phyloP scores from a whole-genome alignment of 768 basidiomycete genomes.

The Suillus lakei region DNA sequence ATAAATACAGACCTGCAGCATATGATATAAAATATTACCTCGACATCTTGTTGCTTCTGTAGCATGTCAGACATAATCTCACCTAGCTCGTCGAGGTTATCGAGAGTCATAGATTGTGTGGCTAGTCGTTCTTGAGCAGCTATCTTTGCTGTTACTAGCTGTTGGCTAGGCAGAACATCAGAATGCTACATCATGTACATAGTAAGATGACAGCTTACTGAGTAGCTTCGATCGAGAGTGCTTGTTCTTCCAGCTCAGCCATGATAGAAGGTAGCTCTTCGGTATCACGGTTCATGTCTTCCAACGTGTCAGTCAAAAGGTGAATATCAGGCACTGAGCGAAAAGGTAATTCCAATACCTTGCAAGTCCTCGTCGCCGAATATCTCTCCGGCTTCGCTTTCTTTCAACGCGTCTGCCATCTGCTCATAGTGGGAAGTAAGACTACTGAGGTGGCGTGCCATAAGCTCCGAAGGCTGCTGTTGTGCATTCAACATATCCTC shows the following conservation, averaged over 20 bases:
- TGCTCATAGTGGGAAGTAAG: constrained; percentile 77
- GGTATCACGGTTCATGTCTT: constrained; percentile 86
- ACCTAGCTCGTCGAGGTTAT: constrained; percentile 76
- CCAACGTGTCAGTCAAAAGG: constrained; percentile 1
- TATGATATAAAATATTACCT: constrained; percentile 47
- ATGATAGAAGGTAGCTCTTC: constrained; percentile 79
- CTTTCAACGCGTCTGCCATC: constrained; percentile 70
- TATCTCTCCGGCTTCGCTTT: constrained; percentile 68
- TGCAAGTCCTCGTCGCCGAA: constrained; percentile 73
- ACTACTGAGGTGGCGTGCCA: constrained; percentile 77
- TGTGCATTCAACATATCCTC: constrained; percentile 51
- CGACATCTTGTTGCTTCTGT: constrained; percentile 65
- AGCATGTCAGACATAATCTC: constrained; percentile 84
- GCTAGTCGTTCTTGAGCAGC: constrained; percentile 52
- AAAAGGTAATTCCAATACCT: constrained; percentile 42
- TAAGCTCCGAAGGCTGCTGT: constrained; percentile 59
- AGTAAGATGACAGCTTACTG: constrained; percentile 46
- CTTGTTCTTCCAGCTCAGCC: constrained; percentile 67
- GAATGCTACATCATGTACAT: constrained; percentile 11
- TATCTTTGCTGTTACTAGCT: constrained; percentile 50
- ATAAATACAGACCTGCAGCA: not conserved
- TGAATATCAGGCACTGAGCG: not conserved
- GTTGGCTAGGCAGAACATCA: constrained; percentile 45
- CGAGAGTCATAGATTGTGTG: constrained; percentile 52
- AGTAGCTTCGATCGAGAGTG: constrained; percentile 53